Percentiles rank a stretch among this genome's conserved stretches.
These are phyloP conservation scores for Arabidopsis hybrid DNA, from an alignment of 441 rosid species.

Conservation along the genomic window DNA sequence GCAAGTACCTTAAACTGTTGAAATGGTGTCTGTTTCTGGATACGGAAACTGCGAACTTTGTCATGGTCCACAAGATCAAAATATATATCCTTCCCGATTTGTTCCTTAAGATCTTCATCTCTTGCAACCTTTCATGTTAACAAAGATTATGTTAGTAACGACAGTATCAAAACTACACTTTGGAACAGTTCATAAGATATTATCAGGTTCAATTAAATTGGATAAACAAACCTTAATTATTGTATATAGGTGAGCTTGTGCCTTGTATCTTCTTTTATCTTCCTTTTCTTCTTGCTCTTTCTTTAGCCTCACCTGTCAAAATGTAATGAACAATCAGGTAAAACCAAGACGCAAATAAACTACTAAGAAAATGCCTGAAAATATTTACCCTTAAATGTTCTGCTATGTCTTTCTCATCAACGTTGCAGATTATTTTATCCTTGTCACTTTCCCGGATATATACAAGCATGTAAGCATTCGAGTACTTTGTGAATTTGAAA, in stretches of 20 bases:
- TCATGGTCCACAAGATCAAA: slow-evolving; percentile 89
- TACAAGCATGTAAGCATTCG: slow-evolving; percentile 85
- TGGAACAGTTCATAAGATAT: not conserved
- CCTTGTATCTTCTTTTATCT: slow-evolving; percentile 69
- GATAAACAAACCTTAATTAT: slow-evolving; percentile 60
- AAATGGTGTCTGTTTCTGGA: slow-evolving; percentile 71
- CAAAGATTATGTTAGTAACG: slow-evolving; percentile 23
- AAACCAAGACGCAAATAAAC: slow-evolving; percentile 28
- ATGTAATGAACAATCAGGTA: slow-evolving; percentile 26
- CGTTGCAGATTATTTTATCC: slow-evolving; percentile 73
- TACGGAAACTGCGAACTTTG: slow-evolving; percentile 74
- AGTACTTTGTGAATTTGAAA: slow-evolving; percentile 72
- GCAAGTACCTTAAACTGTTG: slow-evolving; percentile 64
- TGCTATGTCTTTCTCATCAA: slow-evolving; percentile 77
- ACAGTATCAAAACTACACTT: slow-evolving; percentile 19
- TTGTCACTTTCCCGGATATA: slow-evolving; percentile 81
- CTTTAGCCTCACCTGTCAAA: slow-evolving; percentile 61
- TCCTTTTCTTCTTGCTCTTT: slow-evolving; percentile 80
- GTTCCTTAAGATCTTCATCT: slow-evolving; percentile 58
- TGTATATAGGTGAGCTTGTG: slow-evolving; percentile 72
- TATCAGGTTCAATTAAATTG: slow-evolving; percentile 14
- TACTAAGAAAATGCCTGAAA: slow-evolving; percentile 19
- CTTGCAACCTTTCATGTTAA: slow-evolving; percentile 60
- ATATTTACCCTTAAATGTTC: slow-evolving; percentile 70
- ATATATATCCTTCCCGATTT: slow-evolving; percentile 71